Evolutionary conservation across 306 rosid genomes (phyloP).

Genomic region (Citrullus mucosospermus): DNA sequence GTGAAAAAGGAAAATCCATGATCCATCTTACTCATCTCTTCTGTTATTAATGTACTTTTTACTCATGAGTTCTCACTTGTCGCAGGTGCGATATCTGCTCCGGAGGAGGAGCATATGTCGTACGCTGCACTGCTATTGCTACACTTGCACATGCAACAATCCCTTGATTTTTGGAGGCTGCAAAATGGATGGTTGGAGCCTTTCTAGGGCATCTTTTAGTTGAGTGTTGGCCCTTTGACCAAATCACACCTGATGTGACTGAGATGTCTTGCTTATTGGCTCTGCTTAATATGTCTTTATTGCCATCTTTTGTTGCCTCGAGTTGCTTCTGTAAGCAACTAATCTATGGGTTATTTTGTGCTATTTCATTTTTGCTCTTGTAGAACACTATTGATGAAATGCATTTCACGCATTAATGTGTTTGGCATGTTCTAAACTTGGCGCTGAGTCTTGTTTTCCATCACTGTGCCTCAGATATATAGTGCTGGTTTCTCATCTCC

Average conservation of each 20-base stretch:
- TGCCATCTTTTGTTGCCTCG: constrained; percentile 89
- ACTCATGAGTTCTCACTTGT: constrained; percentile 86
- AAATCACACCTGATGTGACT: constrained; percentile 91
- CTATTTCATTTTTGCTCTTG: not conserved
- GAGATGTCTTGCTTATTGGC: constrained; percentile 95
- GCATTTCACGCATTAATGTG: not conserved
- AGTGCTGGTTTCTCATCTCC: constrained; percentile 89
- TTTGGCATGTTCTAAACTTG: constrained; percentile 8
- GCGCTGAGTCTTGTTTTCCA: constrained; percentile 18
- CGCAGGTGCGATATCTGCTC: constrained; percentile 99
- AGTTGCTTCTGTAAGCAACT: constrained; percentile 99
- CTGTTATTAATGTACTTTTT: constrained; percentile 19
- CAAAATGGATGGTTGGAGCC: constrained; percentile 98
- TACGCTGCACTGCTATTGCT: constrained; percentile 99
- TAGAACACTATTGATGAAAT: not conserved
- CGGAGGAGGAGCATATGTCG: constrained; percentile 99
- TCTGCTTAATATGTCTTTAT: constrained; percentile 75
- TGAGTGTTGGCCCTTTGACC: constrained; percentile 88
- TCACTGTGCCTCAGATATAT: constrained; percentile 51
- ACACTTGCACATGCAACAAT: constrained; percentile 86
- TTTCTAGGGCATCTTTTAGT: constrained; percentile 91
- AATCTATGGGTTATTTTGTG: constrained; percentile 49
- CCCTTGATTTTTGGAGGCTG: constrained; percentile 97
- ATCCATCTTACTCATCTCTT: constrained; percentile 10
- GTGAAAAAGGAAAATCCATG: not conserved